These are phyloP conservation scores for Arthrobotrys musiformis DNA, from an alignment of 2,329 filamentous ascomycete species.

Conservation along the genomic window DNA sequence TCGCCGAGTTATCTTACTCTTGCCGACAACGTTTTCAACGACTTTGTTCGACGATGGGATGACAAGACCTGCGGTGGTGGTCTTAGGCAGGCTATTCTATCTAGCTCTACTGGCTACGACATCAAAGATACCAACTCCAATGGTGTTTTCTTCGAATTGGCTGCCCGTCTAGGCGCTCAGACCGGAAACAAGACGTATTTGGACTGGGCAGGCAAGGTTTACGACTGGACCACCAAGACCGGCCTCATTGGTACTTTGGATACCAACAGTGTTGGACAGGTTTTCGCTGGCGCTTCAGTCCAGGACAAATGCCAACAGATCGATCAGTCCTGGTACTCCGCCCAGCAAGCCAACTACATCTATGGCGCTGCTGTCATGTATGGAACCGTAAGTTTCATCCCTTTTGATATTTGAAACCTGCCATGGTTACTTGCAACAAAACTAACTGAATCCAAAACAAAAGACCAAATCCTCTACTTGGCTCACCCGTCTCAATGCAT, in stretches of 20 bases:
- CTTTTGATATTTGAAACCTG: neutral
- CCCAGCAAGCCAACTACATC: conserved; percentile 73
- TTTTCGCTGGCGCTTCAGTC: conserved; percentile 57
- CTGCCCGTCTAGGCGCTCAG: conserved; percentile 77
- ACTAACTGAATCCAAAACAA: neutral
- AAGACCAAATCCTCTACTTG: conserved; percentile 31
- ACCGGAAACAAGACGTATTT: conserved; percentile 82
- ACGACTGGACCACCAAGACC: conserved; percentile 72
- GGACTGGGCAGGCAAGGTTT: conserved; percentile 79
- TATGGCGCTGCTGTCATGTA: conserved; percentile 73
- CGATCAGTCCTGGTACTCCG: conserved; percentile 72
- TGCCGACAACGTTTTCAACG: conserved; percentile 77
- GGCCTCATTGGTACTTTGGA: conserved; percentile 69
- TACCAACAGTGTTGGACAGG: conserved; percentile 70
- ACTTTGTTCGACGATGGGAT: conserved; percentile 77
- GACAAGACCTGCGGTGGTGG: conserved; percentile 75
- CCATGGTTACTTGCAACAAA: neutral
- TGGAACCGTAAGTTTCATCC: conserved; percentile 65
- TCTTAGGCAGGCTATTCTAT: conserved; percentile 82
- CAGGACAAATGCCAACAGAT: conserved; percentile 68
- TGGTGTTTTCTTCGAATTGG: conserved; percentile 76
- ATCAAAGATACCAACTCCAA: conserved; percentile 81
- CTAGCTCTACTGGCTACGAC: conserved; percentile 77
- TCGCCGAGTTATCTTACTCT: conserved; percentile 75
- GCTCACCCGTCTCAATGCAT: neutral